Base-by-base conservation (phyloP, 169 alveolate genomes). In the Cryptosporidium viatorum region DNA sequence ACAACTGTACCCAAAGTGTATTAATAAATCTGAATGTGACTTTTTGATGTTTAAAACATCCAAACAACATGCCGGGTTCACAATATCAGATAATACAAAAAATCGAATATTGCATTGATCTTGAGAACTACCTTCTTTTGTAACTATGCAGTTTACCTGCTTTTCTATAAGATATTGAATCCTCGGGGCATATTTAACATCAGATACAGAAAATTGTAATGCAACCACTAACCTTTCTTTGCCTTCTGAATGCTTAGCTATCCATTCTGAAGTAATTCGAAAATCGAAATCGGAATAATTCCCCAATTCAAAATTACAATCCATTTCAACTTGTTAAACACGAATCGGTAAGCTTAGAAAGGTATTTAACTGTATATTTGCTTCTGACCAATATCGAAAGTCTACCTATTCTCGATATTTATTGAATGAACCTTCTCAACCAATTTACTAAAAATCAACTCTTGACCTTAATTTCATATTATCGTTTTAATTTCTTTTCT, bases 1-100 rank as follows among this genome's bases (percentile, higher is more conserved):
- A 45, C 89, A 80, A 23, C 80, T 26, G 35, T 80, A 43, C n/a
- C 89, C 89, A 29, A 80, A 80, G 50, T 59, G 89, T 41, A 80
- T 31, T 23, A 80, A 50, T 48, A 80, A 43, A 62, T 80, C 39
- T 1, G 89, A 59, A 62, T 59, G 75, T 4, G 80, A 60, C 31
- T 80, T 80, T 50, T 80, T 80, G 23, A 80, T 39, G 37, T 65
- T 65, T 3, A 80, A 31, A 6, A 33, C 51, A 65, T 80, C 89
- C 4, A 80, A 21, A 41, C 89, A 80, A 21, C 89, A 80, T 48
- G 62, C 35, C 18, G 89, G 89, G 59, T 65, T 80, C 31, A n/a
- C 31, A 9, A 60, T 8, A 37, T 80, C 89, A 12, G 67, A 43
- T 26, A 80, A 45, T 31, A 80, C 43, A 7, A 80, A 69, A 45